phyloP scores from a whole-genome alignment of 2,329 filamentous ascomycete species.

The Akanthomyces muscarius region DNA sequence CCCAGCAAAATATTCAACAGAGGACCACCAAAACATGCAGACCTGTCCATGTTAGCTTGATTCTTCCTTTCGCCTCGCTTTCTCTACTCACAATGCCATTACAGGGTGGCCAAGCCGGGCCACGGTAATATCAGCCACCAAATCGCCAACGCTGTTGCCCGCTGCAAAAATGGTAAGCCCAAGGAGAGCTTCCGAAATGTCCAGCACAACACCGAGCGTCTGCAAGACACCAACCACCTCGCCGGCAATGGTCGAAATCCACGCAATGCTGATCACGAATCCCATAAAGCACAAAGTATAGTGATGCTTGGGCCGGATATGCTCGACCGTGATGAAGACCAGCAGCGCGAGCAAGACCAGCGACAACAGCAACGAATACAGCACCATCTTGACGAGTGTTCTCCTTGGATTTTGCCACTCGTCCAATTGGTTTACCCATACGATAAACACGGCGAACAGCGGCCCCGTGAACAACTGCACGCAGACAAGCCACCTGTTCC shows the following conservation, averaged over 20 bases:
- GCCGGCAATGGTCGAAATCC: conserved; percentile 93
- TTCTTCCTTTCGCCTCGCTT: neutral
- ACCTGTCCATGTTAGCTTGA: conserved; percentile 38
- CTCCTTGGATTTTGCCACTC: conserved; percentile 51
- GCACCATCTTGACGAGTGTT: conserved; percentile 52
- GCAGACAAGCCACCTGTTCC: conserved; percentile 88
- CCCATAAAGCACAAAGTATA: conserved; percentile 81
- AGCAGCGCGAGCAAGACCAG: conserved; percentile 63
- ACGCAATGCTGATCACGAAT: conserved; percentile 86
- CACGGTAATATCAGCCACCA: conserved; percentile 92
- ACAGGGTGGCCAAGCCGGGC: conserved; percentile 91
- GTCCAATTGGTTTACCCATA: conserved; percentile 65
- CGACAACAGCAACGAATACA: conserved; percentile 66
- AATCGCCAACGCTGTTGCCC: conserved; percentile 88
- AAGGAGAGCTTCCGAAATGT: conserved; percentile 91
- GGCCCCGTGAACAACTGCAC: conserved; percentile 85
- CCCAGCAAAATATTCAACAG: conserved; percentile 97
- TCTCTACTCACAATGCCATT: conserved; percentile 68
- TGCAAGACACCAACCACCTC: conserved; percentile 96
- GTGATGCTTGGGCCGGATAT: conserved; percentile 67
- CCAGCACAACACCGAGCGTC: conserved; percentile 82
- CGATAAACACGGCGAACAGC: conserved; percentile 71
- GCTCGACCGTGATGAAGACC: conserved; percentile 63
- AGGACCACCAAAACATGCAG: conserved; percentile 95
- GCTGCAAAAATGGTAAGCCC: conserved; percentile 95